Percentiles rank a stretch among this genome's conserved stretches.
phyloP scores from a whole-genome alignment of 2,329 filamentous ascomycete genomes.

The Simplicillium aogashimaense region DNA sequence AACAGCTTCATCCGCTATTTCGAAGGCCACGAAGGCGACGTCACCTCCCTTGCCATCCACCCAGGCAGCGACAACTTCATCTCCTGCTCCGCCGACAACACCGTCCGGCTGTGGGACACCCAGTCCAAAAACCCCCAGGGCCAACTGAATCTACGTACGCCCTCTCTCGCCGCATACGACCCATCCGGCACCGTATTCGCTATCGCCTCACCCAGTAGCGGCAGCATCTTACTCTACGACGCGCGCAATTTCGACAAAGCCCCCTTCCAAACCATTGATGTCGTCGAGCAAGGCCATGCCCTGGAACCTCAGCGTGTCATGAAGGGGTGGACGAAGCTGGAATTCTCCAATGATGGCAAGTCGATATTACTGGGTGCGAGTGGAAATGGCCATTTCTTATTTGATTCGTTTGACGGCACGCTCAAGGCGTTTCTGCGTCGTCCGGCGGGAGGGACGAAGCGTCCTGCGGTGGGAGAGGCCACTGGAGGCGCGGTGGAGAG shows the following conservation, averaged over 20 bases:
- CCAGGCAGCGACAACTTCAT: slow-evolving; percentile 86
- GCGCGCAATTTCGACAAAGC: slow-evolving; percentile 87
- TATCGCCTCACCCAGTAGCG: slow-evolving; percentile 71
- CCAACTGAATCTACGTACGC: slow-evolving; percentile 67
- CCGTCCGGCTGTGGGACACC: slow-evolving; percentile 83
- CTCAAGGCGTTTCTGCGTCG: slow-evolving; percentile 64
- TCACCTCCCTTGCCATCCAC: slow-evolving; percentile 76
- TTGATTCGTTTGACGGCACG: slow-evolving; percentile 85
- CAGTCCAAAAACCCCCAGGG: slow-evolving; percentile 72
- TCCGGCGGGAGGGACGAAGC: slow-evolving; percentile 41
- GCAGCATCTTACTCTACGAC: slow-evolving; percentile 81
- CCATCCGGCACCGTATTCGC: slow-evolving; percentile 89
- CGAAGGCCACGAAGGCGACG: slow-evolving; percentile 74
- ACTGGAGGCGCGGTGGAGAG: slow-evolving; percentile 37
- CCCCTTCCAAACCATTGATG: slow-evolving; percentile 79
- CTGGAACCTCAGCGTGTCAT: slow-evolving; percentile 47
- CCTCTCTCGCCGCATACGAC: slow-evolving; percentile 81
- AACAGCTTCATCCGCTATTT: slow-evolving; percentile 97
- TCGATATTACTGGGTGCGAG: slow-evolving; percentile 75
- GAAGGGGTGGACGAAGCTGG: slow-evolving; percentile 77
- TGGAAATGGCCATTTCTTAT: slow-evolving; percentile 74
- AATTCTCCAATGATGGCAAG: slow-evolving; percentile 95
- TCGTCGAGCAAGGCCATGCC: slow-evolving; percentile 46
- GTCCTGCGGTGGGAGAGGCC: slow-evolving; percentile 44
- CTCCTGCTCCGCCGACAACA: slow-evolving; percentile 84